Evolutionary conservation across 768 basidiomycete species (phyloP).

Genomic region (Terana coerulea): DNA sequence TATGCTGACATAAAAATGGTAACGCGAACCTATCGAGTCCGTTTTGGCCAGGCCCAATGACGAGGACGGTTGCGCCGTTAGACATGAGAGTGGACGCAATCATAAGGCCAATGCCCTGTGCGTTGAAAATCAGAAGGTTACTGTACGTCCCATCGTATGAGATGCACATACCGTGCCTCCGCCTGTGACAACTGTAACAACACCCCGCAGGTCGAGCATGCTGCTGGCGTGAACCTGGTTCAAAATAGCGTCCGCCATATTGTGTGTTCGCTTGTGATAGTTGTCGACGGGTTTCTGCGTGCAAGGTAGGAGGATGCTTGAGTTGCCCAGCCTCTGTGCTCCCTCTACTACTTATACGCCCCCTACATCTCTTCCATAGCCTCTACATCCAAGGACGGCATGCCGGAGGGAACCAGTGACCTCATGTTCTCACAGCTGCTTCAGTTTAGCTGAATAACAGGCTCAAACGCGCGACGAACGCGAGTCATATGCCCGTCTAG

Average conservation of each 20-base stretch:
- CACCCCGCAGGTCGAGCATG: conserved; percentile 40
- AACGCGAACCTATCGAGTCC: conserved; percentile 34
- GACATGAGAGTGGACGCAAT: conserved; percentile 43
- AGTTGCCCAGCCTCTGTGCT: too few relatives aligned
- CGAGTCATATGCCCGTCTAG: too few relatives aligned
- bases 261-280: too few relatives aligned
- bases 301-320: too few relatives aligned
- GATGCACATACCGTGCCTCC: conserved; percentile 34
- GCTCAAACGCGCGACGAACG: too few relatives aligned
- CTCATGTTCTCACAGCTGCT: too few relatives aligned
- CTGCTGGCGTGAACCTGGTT: conserved; percentile 31
- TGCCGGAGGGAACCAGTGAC: too few relatives aligned
- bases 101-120: conserved; percentile 46
- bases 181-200: conserved; percentile 44
- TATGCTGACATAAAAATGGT: neutral
- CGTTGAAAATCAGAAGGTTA: neutral
- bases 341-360: too few relatives aligned
- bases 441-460: too few relatives aligned
- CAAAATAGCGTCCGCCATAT: conserved; percentile 25
- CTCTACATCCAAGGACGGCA: too few relatives aligned
- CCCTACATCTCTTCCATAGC: too few relatives aligned
- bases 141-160: neutral
- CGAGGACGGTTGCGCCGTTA: conserved; percentile 47
- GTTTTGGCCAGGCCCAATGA: conserved; percentile 39
- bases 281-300: too few relatives aligned